A percentile compares a stretch with the other conserved stretches of the same genome.
Conservation (phyloP, 2,329 filamentous ascomycete genomes). For the Cercospora zeae-maydis region DNA sequence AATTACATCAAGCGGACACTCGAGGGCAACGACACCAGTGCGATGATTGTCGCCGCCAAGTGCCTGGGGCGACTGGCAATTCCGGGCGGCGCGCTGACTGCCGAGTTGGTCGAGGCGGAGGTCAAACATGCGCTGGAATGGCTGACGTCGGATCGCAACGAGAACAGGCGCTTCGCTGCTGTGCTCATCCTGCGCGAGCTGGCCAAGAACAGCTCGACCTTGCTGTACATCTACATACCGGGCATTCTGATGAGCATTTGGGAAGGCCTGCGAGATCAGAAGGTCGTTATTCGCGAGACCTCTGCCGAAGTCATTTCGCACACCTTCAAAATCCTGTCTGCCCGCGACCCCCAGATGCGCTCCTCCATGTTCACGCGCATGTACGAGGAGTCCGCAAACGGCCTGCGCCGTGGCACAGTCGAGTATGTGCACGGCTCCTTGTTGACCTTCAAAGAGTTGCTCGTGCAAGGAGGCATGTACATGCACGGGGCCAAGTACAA, state of each 20-base stretch:
- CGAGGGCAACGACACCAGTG: constrained; percentile 82
- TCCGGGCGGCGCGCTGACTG: constrained; percentile 88
- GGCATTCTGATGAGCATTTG: constrained; percentile 94
- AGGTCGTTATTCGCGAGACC: constrained; percentile 86
- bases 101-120: constrained; percentile 92
- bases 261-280: constrained; percentile 85
- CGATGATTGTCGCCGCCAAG: constrained; percentile 85
- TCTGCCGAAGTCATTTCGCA: constrained; percentile 91
- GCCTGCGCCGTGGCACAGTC: constrained; percentile 74
- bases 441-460: constrained; percentile 84
- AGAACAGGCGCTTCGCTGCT: constrained; percentile 88
- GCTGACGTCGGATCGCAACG: constrained; percentile 90
- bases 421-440: constrained; percentile 94
- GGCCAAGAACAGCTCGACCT: constrained; percentile 84
- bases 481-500: constrained; percentile 89
- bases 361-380: constrained; percentile 86
- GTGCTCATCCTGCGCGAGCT: constrained; percentile 88
- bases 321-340: constrained; percentile 92
- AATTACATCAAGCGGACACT: constrained; percentile 84
- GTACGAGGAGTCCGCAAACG: constrained; percentile 76
- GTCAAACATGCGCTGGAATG: constrained; percentile 95
- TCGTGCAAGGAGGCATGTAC: constrained; percentile 96
- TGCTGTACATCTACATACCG: constrained; percentile 94
- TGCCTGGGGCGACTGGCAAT: constrained; percentile 87
- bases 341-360: constrained; percentile 84